Evolutionary conservation across 345 rosid genomes (phyloP).

Genomic region (Moricandia moricandioides): DNA sequence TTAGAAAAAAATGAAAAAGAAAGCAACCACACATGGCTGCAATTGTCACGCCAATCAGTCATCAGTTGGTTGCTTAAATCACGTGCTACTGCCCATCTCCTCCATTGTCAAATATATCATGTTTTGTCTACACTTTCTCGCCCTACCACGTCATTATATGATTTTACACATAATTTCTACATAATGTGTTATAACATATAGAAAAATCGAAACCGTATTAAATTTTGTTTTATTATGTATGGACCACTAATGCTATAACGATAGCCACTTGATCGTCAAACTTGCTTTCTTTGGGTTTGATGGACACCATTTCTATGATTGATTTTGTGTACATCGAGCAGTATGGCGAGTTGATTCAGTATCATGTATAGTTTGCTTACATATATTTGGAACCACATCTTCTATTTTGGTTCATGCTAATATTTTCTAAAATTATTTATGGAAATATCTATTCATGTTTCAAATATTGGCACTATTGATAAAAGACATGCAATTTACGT

Average conservation of each 20-base stretch:
- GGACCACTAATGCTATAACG: slow-evolving; percentile 13
- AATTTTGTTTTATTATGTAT: slow-evolving; percentile 8
- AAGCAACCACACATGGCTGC: slow-evolving; percentile 26
- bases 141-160: not conserved
- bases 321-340: not conserved
- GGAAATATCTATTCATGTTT: not conserved
- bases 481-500: not conserved
- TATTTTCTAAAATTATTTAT: not conserved
- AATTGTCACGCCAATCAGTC: slow-evolving; percentile 23
- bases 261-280: slow-evolving; percentile 15
- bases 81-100: slow-evolving; percentile 26
- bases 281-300: not conserved
- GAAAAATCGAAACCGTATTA: slow-evolving; percentile 21
- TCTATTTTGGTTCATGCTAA: not conserved
- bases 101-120: slow-evolving; percentile 1
- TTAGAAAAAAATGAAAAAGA: slow-evolving; percentile 9
- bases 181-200: not conserved
- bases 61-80: slow-evolving; percentile 35
- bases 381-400: slow-evolving; percentile 1
- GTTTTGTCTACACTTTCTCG: not conserved
- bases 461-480: not conserved
- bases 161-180: not conserved
- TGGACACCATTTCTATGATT: not conserved
- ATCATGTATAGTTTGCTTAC: not conserved
- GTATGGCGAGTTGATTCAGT: not conserved